These are phyloP conservation scores for Knufia fluminis DNA, from an alignment of 2,329 filamentous ascomycete species.

Conservation along the genomic window DNA sequence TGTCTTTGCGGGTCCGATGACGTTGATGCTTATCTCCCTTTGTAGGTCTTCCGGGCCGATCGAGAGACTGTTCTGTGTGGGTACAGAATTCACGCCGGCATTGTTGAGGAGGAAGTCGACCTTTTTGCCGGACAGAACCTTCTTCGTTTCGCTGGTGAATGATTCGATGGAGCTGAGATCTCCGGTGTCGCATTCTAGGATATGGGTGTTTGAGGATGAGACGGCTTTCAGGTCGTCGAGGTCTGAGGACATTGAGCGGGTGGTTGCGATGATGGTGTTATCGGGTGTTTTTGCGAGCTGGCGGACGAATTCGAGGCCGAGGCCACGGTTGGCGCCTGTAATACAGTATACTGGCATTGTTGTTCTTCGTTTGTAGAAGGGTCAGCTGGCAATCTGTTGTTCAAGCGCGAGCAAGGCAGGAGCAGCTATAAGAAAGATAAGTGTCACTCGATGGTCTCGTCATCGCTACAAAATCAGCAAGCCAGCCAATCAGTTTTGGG, in stretches of 20 bases:
- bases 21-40: slow-evolving; percentile 24
- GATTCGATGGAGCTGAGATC: slow-evolving; percentile 10
- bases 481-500: too few species aligned
- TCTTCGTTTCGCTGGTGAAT: slow-evolving; percentile 2
- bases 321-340: slow-evolving; percentile 26
- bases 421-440: too few species aligned
- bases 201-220: slow-evolving; percentile 5
- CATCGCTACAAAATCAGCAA: too few species aligned
- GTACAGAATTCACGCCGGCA: slow-evolving; percentile 15
- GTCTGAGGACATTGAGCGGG: slow-evolving; percentile 10
- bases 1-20: slow-evolving; percentile 24
- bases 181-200: slow-evolving; percentile 17
- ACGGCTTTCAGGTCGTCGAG: slow-evolving; percentile 10
- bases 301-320: slow-evolving; percentile 21
- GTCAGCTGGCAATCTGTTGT: too few species aligned
- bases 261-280: slow-evolving; percentile 16
- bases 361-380: too few species aligned
- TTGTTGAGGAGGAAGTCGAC: slow-evolving; percentile 18
- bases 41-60: slow-evolving; percentile 11
- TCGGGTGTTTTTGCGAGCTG: slow-evolving; percentile 7
- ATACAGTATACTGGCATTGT: slow-evolving; percentile 18
- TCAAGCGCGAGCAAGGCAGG: too few species aligned
- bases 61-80: slow-evolving; percentile 9
- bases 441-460: too few species aligned
- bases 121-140: slow-evolving; percentile 1